Conservation (phyloP, 331 rosid species). For the Rhamnella rubrinervis region DNA sequence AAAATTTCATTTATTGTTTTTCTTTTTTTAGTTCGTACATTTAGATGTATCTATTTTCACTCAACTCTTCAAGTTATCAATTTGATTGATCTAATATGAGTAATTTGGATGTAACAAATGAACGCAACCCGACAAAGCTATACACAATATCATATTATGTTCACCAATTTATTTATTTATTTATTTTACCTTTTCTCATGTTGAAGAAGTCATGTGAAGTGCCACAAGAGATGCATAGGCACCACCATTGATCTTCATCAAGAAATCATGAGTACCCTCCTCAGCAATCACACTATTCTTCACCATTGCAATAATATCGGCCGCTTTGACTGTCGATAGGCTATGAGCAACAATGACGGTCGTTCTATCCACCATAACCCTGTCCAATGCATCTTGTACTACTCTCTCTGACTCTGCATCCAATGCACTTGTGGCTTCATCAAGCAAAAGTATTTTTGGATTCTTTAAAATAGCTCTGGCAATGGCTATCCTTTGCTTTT, state of each 20-base stretch:
- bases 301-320: constrained; percentile 49
- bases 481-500: constrained; percentile 61
- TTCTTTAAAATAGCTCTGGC: constrained; percentile 58
- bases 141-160: too few species aligned
- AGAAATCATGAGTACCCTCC: constrained; percentile 50
- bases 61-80: too few species aligned
- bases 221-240: constrained; percentile 51
- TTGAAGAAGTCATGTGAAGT: constrained; percentile 33
- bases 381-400: constrained; percentile 62
- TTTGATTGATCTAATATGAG: too few species aligned
- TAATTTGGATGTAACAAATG: too few species aligned
- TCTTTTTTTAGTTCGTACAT: too few species aligned
- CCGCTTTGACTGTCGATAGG: constrained; percentile 49
- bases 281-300: constrained; percentile 50
- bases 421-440: constrained; percentile 70
- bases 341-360: constrained; percentile 57
- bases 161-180: too few species aligned
- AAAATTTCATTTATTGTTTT: too few species aligned
- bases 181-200: constrained; percentile 1
- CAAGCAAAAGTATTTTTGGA: constrained; percentile 54
- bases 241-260: constrained; percentile 43
- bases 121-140: too few species aligned
- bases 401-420: constrained; percentile 64
- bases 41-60: too few species aligned
- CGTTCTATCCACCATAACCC: constrained; percentile 48